phyloP scores from a whole-genome alignment of 1,284 basidiomycete species.

The Tylopilus sp. region DNA sequence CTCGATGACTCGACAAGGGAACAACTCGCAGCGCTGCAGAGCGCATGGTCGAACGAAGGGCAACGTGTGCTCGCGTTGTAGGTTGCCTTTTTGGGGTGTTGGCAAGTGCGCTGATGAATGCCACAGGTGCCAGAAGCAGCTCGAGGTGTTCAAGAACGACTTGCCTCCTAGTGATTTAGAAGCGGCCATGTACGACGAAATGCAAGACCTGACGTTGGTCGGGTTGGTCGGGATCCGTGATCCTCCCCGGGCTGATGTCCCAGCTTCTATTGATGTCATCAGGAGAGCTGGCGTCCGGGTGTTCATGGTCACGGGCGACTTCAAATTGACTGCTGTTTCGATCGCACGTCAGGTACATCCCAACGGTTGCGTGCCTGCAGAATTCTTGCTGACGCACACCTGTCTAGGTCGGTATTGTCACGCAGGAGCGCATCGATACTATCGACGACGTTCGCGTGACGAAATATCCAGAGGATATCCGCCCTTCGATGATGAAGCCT shows the following conservation, averaged over 20 bases:
- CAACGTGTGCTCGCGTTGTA: slow-evolving; percentile 58
- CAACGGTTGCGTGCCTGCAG: background rate
- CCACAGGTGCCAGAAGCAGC: slow-evolving; percentile 28
- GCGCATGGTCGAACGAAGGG: slow-evolving; percentile 52
- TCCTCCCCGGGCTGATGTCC: slow-evolving; percentile 53
- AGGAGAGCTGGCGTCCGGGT: slow-evolving; percentile 46
- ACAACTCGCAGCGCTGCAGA: slow-evolving; percentile 41
- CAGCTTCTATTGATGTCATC: slow-evolving; percentile 44
- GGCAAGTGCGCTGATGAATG: background rate
- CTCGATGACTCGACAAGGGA: slow-evolving; percentile 32
- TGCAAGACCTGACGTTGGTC: slow-evolving; percentile 49
- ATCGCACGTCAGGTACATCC: slow-evolving; percentile 40
- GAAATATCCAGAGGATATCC: slow-evolving; percentile 17
- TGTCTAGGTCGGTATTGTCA: slow-evolving; percentile 55
- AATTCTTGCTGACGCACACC: background rate
- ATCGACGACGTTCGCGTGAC: slow-evolving; percentile 36
- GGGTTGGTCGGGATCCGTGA: slow-evolving; percentile 60
- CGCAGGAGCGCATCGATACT: slow-evolving; percentile 42
- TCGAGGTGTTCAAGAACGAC: slow-evolving; percentile 29
- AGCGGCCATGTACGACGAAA: slow-evolving; percentile 36
- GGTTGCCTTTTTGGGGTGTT: background rate
- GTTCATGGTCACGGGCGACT: slow-evolving; percentile 59
- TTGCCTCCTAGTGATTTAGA: slow-evolving; percentile 38
- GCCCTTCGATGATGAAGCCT: slow-evolving; percentile 27
- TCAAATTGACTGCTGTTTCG: slow-evolving; percentile 42